A percentile compares a stretch with the other conserved stretches of the same genome.
phyloP scores from a whole-genome alignment of 805 yeast genomes.

The Sugiyamaella marilandica region DNA sequence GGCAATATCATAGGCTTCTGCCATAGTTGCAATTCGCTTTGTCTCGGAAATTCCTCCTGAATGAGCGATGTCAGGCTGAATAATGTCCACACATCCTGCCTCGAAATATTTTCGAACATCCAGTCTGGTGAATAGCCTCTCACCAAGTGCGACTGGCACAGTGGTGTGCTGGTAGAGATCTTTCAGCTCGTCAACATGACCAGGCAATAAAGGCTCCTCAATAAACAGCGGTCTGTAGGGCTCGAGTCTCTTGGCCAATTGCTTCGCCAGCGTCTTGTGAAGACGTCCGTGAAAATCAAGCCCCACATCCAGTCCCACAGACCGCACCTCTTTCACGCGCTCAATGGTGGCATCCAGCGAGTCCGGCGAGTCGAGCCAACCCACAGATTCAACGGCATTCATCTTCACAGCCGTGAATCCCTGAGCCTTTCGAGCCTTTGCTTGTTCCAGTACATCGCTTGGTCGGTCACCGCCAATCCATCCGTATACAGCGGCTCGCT shows the following conservation, averaged over 20 bases:
- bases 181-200: conserved; percentile 24
- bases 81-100: conserved; percentile 26
- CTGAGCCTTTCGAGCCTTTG: conserved; percentile 27
- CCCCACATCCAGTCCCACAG: conserved; percentile 29
- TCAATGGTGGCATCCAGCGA: conserved; percentile 27
- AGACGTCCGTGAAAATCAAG: conserved; percentile 32
- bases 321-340: conserved; percentile 23
- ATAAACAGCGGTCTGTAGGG: conserved; percentile 29
- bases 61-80: conserved; percentile 29
- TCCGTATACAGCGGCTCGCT: conserved; percentile 28
- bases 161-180: conserved; percentile 23
- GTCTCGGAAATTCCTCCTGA: conserved; percentile 31
- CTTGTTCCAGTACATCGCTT: conserved; percentile 25
- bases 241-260: conserved; percentile 27
- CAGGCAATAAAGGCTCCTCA: conserved; percentile 31
- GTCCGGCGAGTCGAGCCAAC: conserved; percentile 28
- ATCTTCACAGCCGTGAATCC: conserved; percentile 34
- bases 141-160: conserved; percentile 30
- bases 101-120: conserved; percentile 26
- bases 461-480: conserved; percentile 32
- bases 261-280: conserved; percentile 32
- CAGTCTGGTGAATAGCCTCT: conserved; percentile 28
- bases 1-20: conserved; percentile 30
- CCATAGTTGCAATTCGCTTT: conserved; percentile 27
- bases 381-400: conserved; percentile 31